phyloP scores from a whole-genome alignment of 2,329 filamentous ascomycete genomes.

The Lasiodiplodia gonubiensis region DNA sequence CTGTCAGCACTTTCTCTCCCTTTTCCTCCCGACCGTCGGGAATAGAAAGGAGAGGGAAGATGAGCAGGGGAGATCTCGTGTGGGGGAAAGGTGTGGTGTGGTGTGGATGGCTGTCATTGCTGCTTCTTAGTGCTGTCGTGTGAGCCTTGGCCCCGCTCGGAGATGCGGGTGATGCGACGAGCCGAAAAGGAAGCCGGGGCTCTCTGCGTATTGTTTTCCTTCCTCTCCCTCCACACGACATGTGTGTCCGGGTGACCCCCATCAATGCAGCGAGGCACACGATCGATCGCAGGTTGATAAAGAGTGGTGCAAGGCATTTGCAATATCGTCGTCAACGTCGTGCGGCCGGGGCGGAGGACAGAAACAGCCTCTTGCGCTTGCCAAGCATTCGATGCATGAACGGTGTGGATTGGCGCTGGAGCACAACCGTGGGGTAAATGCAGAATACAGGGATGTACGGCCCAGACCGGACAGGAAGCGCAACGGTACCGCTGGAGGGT shows the following conservation, averaged over 20 bases:
- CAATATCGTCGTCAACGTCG: background rate
- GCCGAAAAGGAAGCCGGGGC: background rate
- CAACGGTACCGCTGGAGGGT: slow-evolving; percentile 19
- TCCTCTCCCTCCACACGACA: background rate
- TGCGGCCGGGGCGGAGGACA: too few relatives aligned
- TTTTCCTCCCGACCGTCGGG: background rate
- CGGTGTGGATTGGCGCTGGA: background rate
- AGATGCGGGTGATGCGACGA: background rate
- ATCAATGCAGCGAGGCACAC: background rate
- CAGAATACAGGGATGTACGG: background rate
- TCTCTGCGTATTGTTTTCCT: background rate
- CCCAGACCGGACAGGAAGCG: background rate
- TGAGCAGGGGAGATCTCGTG: background rate
- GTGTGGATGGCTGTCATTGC: background rate
- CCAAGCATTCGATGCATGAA: background rate
- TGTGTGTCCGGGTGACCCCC: background rate
- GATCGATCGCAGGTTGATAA: background rate
- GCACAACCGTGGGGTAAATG: background rate
- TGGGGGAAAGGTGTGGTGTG: background rate
- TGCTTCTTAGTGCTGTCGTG: background rate
- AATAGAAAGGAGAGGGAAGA: background rate
- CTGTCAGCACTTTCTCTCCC: background rate
- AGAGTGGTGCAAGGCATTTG: background rate
- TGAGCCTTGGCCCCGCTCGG: background rate
- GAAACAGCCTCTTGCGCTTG: background rate